These are phyloP conservation scores for Jaltomata sinuosa DNA, from an alignment of 257 asterid species.

Conservation along the genomic window DNA sequence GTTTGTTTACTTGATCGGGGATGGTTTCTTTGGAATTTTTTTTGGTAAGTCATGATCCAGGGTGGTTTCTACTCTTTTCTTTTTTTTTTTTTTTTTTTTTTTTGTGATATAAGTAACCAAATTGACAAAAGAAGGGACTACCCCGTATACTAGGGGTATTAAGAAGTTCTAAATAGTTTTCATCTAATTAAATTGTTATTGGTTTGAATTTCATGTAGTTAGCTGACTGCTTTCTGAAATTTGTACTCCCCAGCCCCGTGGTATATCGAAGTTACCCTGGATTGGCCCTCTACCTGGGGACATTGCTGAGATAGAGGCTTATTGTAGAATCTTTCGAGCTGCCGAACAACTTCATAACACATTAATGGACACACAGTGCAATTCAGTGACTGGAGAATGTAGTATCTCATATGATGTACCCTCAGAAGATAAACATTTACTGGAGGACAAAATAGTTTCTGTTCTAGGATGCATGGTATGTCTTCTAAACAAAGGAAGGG, in stretches of 20 bases:
- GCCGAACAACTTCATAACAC: slow-evolving; percentile 85
- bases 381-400: slow-evolving; percentile 90
- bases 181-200: not conserved
- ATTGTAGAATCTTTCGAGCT: slow-evolving; percentile 89
- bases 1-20: not conserved
- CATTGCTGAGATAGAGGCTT: slow-evolving; percentile 96
- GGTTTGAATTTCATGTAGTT: not conserved
- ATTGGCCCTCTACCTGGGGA: slow-evolving; percentile 97
- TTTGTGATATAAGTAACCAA: not conserved
- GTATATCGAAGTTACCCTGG: slow-evolving; percentile 50
- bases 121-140: not conserved
- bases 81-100: too few species aligned
- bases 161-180: not conserved
- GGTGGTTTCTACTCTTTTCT: not conserved
- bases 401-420: slow-evolving; percentile 75
- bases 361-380: slow-evolving; percentile 82
- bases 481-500: slow-evolving; percentile 86
- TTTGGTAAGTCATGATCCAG: not conserved
- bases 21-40: not conserved
- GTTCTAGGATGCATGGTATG: slow-evolving; percentile 98
- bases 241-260: slow-evolving; percentile 40
- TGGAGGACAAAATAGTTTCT: slow-evolving; percentile 87
- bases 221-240: slow-evolving; percentile 20
- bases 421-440: slow-evolving; percentile 61
- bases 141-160: not conserved